These are phyloP conservation scores for Lachnellula suecica DNA, from an alignment of 2,329 filamentous ascomycete genomes.

Conservation along the genomic window DNA sequence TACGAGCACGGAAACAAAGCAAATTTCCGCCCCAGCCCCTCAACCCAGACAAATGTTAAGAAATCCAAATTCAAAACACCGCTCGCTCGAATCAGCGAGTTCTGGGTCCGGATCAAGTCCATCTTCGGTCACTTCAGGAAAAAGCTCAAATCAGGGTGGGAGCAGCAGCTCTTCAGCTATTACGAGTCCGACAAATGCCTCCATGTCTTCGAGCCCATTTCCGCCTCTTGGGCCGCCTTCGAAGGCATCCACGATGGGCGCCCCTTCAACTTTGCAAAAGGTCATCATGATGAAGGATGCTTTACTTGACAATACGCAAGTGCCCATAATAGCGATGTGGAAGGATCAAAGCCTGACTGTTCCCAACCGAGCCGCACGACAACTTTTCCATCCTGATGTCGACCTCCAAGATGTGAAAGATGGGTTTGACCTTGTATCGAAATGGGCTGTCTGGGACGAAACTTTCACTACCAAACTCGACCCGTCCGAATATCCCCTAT, in stretches of 20 bases:
- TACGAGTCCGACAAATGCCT: constrained; percentile 50
- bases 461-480: constrained; percentile 62
- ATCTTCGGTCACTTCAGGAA: constrained; percentile 27
- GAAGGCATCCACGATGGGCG: constrained; percentile 50
- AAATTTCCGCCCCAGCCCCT: constrained; percentile 31
- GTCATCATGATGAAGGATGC: constrained; percentile 75
- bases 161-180: constrained; percentile 36
- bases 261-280: constrained; percentile 70
- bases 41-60: constrained; percentile 19
- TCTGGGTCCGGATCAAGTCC: constrained; percentile 24
- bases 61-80: constrained; percentile 11
- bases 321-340: constrained; percentile 79
- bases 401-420: constrained; percentile 40
- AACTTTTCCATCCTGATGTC: constrained; percentile 46
- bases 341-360: constrained; percentile 73
- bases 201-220: constrained; percentile 58
- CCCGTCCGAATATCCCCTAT: constrained; percentile 64
- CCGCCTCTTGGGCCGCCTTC: constrained; percentile 67
- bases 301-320: constrained; percentile 70
- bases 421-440: constrained; percentile 55
- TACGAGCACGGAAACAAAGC: constrained; percentile 53
- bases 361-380: constrained; percentile 59
- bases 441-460: constrained; percentile 63
- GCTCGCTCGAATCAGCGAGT: constrained; percentile 5
- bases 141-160: constrained; percentile 23